Evolutionary conservation across 1,284 basidiomycete genomes (phyloP), one percentile per base, ranked within the genome.

Genomic region (Naganishia albida): DNA sequence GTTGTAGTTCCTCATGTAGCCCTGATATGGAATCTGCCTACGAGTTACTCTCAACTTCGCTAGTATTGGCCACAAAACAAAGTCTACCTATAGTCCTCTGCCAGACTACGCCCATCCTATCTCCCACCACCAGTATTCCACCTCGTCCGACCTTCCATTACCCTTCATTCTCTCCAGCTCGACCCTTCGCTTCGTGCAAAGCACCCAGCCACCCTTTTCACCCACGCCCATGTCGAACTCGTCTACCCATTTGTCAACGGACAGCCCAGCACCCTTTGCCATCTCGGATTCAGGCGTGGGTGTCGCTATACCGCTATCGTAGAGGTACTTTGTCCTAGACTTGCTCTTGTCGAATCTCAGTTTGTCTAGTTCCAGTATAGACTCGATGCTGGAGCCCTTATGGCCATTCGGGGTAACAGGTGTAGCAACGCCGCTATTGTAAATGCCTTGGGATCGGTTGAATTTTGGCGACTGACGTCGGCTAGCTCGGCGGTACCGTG

Each of bases 101-200:
- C 50, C 20, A 25, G n/a, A 48, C 20, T 43, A 60, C 12, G 56
- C 56, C 78, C 78, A 80, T 69, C 75, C 75, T 7, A 80, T 74
- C 64, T 78, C 77, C 78, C 78, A 80, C 77, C 77, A 78, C 78
- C 77, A 78, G 68, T 80, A 80, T 16, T 77, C 78, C 3, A 68
- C 71, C 70, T 80, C 78, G 62, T 80, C 78, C 16, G 72, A 71
- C 50, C 78, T 69, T 1, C 78, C 78, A 63, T 75, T 77, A 0
- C 78, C 78, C 48, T 72, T 74, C 44, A 73, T 69, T 1, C 77
- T 75, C 38, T 70, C 70, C 16, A 77, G 71, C n/a, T 68, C 67
- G 1, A 69, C 46, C 68, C 78, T 76, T 1, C 73, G 73, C 18
- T 71, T 71, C 1, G 72, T 71, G 20, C 75, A 77, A 12, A 80